Evolutionary conservation across 192 early-diverging fungal genomes (phyloP).

Genomic region (Coemansia sp.): DNA sequence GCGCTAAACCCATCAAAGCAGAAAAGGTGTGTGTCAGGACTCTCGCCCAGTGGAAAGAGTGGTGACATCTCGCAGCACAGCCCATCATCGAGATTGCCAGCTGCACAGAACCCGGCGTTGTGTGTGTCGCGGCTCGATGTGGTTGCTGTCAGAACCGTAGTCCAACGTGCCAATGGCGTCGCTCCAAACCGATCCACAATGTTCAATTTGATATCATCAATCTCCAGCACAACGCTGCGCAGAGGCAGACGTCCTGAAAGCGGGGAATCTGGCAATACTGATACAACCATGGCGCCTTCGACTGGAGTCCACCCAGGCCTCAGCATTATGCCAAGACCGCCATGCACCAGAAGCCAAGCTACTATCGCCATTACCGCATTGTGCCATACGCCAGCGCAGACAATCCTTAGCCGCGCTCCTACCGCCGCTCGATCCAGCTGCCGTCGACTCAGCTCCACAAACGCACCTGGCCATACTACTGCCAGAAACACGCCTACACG

Average conservation of each 20-base stretch:
- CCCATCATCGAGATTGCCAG: conserved; percentile 37
- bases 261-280: conserved; percentile 23
- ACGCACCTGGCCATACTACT: conserved; percentile 42
- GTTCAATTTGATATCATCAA: conserved; percentile 33
- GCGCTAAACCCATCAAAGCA: conserved; percentile 29
- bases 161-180: conserved; percentile 32
- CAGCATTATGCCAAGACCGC: conserved; percentile 15
- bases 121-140: conserved; percentile 17
- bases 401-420: conserved; percentile 20
- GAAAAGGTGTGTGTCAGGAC: conserved; percentile 36
- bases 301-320: conserved; percentile 16
- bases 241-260: conserved; percentile 27
- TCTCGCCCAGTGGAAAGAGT: conserved; percentile 37
- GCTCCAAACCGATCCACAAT: neutral
- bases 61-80: conserved; percentile 49
- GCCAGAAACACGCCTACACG: conserved; percentile 31
- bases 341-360: conserved; percentile 29
- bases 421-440: conserved; percentile 18
- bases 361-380: conserved; percentile 26
- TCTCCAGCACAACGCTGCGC: conserved; percentile 19
- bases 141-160: conserved; percentile 23
- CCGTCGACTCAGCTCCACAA: conserved; percentile 32
- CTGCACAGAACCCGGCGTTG: conserved; percentile 24
- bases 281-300: conserved; percentile 25
- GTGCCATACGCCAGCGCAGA: conserved; percentile 51